phyloP scores from a whole-genome alignment of 2,329 filamentous ascomycete species.

The Stagonosporopsis rhizophila region DNA sequence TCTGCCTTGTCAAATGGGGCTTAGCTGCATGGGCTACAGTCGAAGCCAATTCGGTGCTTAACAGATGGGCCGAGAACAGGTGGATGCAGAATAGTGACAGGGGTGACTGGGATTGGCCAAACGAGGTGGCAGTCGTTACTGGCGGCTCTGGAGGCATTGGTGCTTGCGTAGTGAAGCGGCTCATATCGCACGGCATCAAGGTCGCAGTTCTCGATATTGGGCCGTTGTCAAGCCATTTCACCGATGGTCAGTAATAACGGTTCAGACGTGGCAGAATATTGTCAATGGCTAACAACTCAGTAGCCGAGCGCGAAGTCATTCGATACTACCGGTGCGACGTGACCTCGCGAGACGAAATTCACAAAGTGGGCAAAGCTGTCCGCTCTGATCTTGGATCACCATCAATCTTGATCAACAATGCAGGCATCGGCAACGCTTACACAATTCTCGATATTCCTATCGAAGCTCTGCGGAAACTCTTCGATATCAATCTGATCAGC shows the following conservation, averaged over 20 bases:
- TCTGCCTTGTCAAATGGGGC: constrained; percentile 37
- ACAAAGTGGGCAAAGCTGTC: constrained; percentile 38
- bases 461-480: constrained; percentile 34
- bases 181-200: constrained; percentile 40
- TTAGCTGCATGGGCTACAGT: constrained; percentile 31
- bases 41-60: constrained; percentile 39
- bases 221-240: constrained; percentile 39
- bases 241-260: constrained; percentile 29
- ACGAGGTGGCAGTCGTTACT: constrained; percentile 47
- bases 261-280: not conserved
- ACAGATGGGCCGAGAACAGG: constrained; percentile 47
- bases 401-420: constrained; percentile 49
- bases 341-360: constrained; percentile 40
- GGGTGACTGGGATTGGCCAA: constrained; percentile 39
- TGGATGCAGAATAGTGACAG: constrained; percentile 47
- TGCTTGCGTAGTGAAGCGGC: constrained; percentile 41
- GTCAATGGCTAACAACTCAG: constrained; percentile 20
- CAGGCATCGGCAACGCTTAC: constrained; percentile 45
- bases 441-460: constrained; percentile 42
- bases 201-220: constrained; percentile 47
- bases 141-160: constrained; percentile 49
- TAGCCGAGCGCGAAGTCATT: constrained; percentile 33
- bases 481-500: constrained; percentile 47
- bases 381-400: constrained; percentile 43
- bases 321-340: constrained; percentile 45